phyloP scores from a whole-genome alignment of 2,329 filamentous ascomycete species.

The Fusarium falciforme region DNA sequence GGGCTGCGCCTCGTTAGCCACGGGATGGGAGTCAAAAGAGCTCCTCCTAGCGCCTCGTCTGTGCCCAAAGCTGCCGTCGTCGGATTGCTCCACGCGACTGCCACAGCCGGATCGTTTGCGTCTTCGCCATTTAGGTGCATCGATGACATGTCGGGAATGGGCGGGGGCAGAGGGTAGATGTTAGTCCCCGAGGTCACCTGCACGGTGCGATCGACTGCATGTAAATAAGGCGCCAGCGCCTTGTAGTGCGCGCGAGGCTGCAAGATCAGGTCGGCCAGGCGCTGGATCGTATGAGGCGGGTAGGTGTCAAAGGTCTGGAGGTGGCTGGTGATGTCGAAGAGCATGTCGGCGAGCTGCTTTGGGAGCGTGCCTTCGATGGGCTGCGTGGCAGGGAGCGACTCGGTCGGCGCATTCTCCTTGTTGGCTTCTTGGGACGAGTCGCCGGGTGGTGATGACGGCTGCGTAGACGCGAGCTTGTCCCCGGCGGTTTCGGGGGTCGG shows the following conservation, averaged over 20 bases:
- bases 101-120: slow-evolving; percentile 50
- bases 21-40: slow-evolving; percentile 91
- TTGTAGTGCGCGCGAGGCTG: slow-evolving; percentile 82
- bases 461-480: slow-evolving; percentile 57
- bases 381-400: slow-evolving; percentile 50
- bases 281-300: slow-evolving; percentile 93
- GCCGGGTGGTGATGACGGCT: slow-evolving; percentile 55
- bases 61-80: slow-evolving; percentile 71
- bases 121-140: slow-evolving; percentile 73
- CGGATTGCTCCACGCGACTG: slow-evolving; percentile 61
- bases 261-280: slow-evolving; percentile 87
- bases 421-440: slow-evolving; percentile 67
- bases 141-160: slow-evolving; percentile 67
- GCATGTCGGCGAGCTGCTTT: slow-evolving; percentile 70
- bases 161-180: slow-evolving; percentile 83
- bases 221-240: slow-evolving; percentile 84
- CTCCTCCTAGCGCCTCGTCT: slow-evolving; percentile 90
- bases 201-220: slow-evolving; percentile 90
- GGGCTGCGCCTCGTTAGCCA: slow-evolving; percentile 72
- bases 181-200: slow-evolving; percentile 87
- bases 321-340: slow-evolving; percentile 69
- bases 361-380: slow-evolving; percentile 64
- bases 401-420: slow-evolving; percentile 74
- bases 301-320: slow-evolving; percentile 77
- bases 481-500: slow-evolving; percentile 53